These are phyloP conservation scores for Podila epicladia DNA, from an alignment of 192 early-diverging fungal genomes.

Conservation along the genomic window DNA sequence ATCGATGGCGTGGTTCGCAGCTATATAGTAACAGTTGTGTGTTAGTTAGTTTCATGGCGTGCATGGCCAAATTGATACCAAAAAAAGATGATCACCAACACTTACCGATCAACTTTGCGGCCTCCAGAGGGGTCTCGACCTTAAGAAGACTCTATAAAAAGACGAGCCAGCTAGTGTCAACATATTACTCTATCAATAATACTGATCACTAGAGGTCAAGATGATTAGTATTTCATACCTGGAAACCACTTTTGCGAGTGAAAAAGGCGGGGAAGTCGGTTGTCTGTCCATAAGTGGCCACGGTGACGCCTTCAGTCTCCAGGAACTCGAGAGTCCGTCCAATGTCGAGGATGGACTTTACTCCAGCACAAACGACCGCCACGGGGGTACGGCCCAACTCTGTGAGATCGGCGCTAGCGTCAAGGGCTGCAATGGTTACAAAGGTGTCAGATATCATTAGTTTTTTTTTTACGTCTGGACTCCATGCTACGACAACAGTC, in stretches of 20 bases:
- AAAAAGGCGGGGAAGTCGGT: slow-evolving; percentile 93
- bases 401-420: slow-evolving; percentile 92
- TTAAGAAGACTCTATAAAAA: slow-evolving; percentile 58
- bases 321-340: slow-evolving; percentile 90
- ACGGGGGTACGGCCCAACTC: slow-evolving; percentile 93
- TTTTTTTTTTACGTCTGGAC: background rate
- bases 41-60: background rate
- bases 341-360: slow-evolving; percentile 97
- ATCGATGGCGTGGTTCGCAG: slow-evolving; percentile 67
- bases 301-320: slow-evolving; percentile 95
- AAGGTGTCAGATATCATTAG: background rate
- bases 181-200: background rate
- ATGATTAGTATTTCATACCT: slow-evolving; percentile 50
- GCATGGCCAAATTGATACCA: background rate
- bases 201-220: background rate
- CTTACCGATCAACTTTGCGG: slow-evolving; percentile 67
- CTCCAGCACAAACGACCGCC: slow-evolving; percentile 95
- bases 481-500: no score
- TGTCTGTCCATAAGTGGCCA: slow-evolving; percentile 76
- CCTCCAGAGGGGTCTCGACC: slow-evolving; percentile 58
- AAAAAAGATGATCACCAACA: background rate
- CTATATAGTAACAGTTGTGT: slow-evolving; percentile 10
- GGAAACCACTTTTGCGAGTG: slow-evolving; percentile 75
- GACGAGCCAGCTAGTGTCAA: background rate
- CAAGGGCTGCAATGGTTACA: slow-evolving; percentile 66